Evolutionary conservation across 2,329 filamentous ascomycete species (phyloP), one percentile per base, ranked within the genome.

Genomic region (Alternaria arborescens): DNA sequence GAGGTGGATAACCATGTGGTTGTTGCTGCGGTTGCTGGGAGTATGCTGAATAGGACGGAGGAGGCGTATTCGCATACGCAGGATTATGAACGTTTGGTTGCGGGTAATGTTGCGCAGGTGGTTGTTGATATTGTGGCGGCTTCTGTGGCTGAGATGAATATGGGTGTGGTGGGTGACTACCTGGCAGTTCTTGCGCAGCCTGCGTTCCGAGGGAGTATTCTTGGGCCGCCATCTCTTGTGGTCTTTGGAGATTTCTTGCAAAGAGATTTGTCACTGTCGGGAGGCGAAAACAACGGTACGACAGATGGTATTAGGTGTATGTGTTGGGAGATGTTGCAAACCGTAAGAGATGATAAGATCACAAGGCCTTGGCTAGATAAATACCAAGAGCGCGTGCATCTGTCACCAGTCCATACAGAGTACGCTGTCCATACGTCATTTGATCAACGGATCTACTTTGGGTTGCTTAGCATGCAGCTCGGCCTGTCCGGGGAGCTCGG

Each of bases 141-240:
- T 68, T 68, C 40, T 58, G 51, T 57, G 53, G 46, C 47, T 59
- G 43, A 54, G 61, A 56, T 40, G 60, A 57, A 53, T 71, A 68
- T 41, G 47, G 38, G 30, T 63, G 60, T 30, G 62, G 64, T 46
- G 52, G 58, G 11, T 63, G 60, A n/a, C 71, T 61, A 14, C 58
- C 60, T 26, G 69, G 64, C 52, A 71, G 61, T 55, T 69, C 61
- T 32, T 72, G 66, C 10, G 67, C 66, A 42, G 53, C 67, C 34
- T 63, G 60, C 24, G 69, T 71, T 58, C 71, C 72, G 14, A 67
- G 51, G 58, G 73, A 78, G 64, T 78, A 77, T 57, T 77, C 76
- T 52, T 70, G 63, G 42, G 76, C 71, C 64, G 76, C 72, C 75
- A 77, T 78, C 14, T 57, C 47, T 56, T 50, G n/a, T 36, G 41